Evolutionary conservation across 1,284 basidiomycete species (phyloP), one percentile per base, ranked within the genome.

Genomic region (Pascua sp.): DNA sequence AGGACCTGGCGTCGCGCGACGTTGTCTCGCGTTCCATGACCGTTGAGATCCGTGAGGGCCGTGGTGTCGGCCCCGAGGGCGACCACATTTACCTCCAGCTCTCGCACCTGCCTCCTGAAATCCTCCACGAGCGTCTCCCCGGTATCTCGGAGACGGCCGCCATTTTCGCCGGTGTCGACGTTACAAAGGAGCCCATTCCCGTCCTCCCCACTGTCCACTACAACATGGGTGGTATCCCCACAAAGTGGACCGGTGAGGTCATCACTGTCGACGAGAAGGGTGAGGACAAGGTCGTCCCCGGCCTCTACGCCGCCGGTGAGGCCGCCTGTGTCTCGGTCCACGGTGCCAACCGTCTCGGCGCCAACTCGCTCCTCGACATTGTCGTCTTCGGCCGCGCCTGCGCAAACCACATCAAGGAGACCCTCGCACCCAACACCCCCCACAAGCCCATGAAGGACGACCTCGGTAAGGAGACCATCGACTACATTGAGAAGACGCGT

Each of bases 11-110:
- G 45, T 98, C 96, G 55, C 93, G 96, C 78, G 96, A 99, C 76
- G 96, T 99, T 75, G 96, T 98, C 50, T 98, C 96, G 57, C 91
- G 96, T 70, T 95, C 91, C 59, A 98, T 98, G 95, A 99, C 96
- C 52, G 84, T 98, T 67, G 96, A 99, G 79, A 93, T 99, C 73
- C 90, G 96, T 63, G 96, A 98, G 77, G 96, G 96, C 64, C 93
- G 96, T 73, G 96, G 96, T 82, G 94, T 98, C 67, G 96, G 96
- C 60, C 91, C 94, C 51, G 95, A 98, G 67, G 97, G 94, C 82
- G 96, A 98, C 77, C 96, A 99, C 81, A 82, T 97, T 76, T 96
- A 89, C 81, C 83, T 99, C 64, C 96, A 98, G 79, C 87, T 99
- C 72, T 96, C 91, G 72, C 96, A 99, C 82, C 81, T 99, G 45